Conservation (phyloP, 2,329 filamentous ascomycete genomes). For the Hypoxylon sp. region DNA sequence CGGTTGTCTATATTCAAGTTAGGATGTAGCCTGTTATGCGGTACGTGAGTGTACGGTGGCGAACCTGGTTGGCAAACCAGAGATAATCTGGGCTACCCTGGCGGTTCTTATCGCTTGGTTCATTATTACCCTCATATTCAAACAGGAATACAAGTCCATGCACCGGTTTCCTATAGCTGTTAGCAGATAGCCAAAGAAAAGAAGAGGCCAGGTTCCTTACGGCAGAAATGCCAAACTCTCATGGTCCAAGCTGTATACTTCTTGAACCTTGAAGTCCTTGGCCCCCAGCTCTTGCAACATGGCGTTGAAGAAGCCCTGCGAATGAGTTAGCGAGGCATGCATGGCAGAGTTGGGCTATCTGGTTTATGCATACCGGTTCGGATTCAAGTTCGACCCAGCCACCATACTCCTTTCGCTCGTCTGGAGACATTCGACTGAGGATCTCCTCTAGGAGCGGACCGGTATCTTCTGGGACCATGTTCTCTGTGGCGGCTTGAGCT, state of each 20-base stretch:
- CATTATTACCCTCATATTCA: conserved; percentile 70
- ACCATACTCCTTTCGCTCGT: conserved; percentile 72
- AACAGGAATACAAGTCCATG: conserved; percentile 93
- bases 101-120: conserved; percentile 59
- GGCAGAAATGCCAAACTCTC: conserved; percentile 72
- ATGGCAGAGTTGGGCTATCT: background rate
- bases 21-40: conserved; percentile 33
- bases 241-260: conserved; percentile 80
- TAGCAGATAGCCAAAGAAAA: conserved; percentile 40
- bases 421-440: conserved; percentile 60
- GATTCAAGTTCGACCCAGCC: conserved; percentile 90
- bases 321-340: conserved; percentile 35
- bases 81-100: conserved; percentile 71
- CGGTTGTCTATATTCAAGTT: conserved; percentile 69
- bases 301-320: conserved; percentile 83
- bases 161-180: conserved; percentile 72
- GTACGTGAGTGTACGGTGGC: conserved; percentile 25
- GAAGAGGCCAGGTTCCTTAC: conserved; percentile 56
- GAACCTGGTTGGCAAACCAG: conserved; percentile 95
- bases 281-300: conserved; percentile 86
- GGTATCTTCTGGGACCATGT: conserved; percentile 53
- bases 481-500: conserved; percentile 51
- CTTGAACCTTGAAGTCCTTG: conserved; percentile 77
- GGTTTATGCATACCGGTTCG: conserved; percentile 74
- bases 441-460: conserved; percentile 57